Percentiles rank a stretch among this genome's conserved stretches.
Conservation (phyloP, 768 basidiomycete species). For the Daedaleopsis sinensis region DNA sequence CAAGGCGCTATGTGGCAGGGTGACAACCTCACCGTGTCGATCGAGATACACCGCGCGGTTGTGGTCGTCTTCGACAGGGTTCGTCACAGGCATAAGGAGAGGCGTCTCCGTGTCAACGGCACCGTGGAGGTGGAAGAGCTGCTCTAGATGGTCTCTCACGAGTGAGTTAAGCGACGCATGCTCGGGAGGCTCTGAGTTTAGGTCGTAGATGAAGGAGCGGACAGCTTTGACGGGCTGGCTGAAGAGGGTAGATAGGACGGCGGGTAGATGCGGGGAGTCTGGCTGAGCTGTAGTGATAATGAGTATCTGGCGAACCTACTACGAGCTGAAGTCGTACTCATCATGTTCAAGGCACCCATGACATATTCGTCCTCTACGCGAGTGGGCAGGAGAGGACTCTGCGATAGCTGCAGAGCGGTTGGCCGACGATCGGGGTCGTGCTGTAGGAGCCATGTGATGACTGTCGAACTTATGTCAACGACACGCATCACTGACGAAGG, state of each 20-base stretch:
- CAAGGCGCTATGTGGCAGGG: conserved; percentile 71
- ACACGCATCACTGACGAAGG: too few relatives aligned
- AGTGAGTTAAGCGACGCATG: conserved; percentile 71
- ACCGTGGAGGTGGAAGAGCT: conserved; percentile 87
- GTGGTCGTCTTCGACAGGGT: conserved; percentile 55
- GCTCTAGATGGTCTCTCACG: conserved; percentile 73
- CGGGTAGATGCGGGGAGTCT: conserved; percentile 80
- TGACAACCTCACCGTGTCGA: conserved; percentile 74
- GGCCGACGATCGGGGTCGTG: conserved; percentile 83
- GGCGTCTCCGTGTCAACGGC: conserved; percentile 88
- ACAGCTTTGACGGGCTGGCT: conserved; percentile 66
- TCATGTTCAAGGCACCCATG: conserved; percentile 74
- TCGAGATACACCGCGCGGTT: conserved; percentile 78
- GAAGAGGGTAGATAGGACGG: conserved; percentile 79
- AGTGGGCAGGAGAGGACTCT: conserved; percentile 75
- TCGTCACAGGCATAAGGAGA: conserved; percentile 73
- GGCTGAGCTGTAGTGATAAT: conserved; percentile 56
- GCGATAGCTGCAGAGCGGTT: conserved; percentile 79
- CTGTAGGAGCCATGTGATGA: conserved; percentile 79
- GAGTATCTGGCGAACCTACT: not conserved
- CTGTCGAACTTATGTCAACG: conserved; percentile 36
- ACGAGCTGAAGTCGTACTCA: conserved; percentile 50
- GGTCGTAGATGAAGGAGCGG: conserved; percentile 75
- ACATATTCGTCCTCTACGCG: conserved; percentile 86
- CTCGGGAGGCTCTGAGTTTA: conserved; percentile 67